Conservation (phyloP, 2,329 filamentous ascomycete species). For the Triangularia verruculosa region DNA sequence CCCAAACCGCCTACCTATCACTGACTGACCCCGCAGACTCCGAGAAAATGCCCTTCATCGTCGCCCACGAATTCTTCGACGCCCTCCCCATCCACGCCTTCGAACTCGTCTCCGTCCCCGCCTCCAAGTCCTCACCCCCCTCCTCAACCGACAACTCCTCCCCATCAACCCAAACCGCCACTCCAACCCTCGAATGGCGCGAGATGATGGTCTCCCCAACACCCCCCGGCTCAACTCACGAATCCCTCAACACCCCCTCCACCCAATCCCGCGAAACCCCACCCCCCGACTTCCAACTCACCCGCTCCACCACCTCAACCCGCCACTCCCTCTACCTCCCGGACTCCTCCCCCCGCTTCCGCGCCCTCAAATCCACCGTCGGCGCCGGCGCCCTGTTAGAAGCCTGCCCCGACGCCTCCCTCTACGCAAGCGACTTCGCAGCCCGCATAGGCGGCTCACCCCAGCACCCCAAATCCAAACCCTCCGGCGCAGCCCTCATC, state of each 20-base stretch:
- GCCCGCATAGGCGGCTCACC: slow-evolving; percentile 72
- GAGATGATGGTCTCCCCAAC: slow-evolving; percentile 75
- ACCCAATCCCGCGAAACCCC: slow-evolving; percentile 48
- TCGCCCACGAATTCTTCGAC: slow-evolving; percentile 98
- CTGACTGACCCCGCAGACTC: slow-evolving; percentile 45
- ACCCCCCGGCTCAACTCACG: slow-evolving; percentile 52
- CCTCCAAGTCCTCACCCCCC: slow-evolving; percentile 35
- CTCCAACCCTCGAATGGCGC: slow-evolving; percentile 63
- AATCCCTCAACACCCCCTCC: slow-evolving; percentile 52
- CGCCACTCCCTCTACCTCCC: slow-evolving; percentile 84
- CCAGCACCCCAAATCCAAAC: slow-evolving; percentile 52
- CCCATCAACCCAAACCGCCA: slow-evolving; percentile 37
- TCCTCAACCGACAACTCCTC: slow-evolving; percentile 43
- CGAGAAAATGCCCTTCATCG: slow-evolving; percentile 80
- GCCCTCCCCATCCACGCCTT: slow-evolving; percentile 95
- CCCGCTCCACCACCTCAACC: slow-evolving; percentile 70
- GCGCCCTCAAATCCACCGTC: slow-evolving; percentile 63
- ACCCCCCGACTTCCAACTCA: slow-evolving; percentile 82
- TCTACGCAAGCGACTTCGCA: slow-evolving; percentile 80
- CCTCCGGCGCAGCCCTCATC: slow-evolving; percentile 86
- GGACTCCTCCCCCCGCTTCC: slow-evolving; percentile 75
- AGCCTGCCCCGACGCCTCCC: slow-evolving; percentile 80
- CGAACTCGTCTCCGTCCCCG: slow-evolving; percentile 60
- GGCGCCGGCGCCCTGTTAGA: slow-evolving; percentile 76
- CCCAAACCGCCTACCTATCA: slow-evolving; percentile 4